Conservation (phyloP, 768 basidiomycete species). For the Rubroboletus satanas region DNA sequence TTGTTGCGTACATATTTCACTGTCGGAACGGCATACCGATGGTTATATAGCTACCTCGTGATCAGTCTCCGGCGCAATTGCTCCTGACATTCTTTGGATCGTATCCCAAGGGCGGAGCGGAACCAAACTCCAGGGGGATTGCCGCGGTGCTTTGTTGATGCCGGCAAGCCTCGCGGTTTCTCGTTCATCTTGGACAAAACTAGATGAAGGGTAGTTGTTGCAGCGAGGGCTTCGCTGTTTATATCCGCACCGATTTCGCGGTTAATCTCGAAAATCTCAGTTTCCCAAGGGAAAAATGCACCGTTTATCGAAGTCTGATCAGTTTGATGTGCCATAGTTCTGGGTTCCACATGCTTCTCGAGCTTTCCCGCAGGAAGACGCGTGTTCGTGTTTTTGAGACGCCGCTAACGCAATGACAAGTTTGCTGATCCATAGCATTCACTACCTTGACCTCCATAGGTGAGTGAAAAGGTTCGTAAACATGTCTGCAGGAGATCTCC, state of each 20-base stretch:
- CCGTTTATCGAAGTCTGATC: slow-evolving; percentile 19
- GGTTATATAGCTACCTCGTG: slow-evolving; percentile 6
- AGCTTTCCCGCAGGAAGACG: slow-evolving; percentile 17
- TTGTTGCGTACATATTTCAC: slow-evolving; percentile 13
- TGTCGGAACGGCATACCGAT: slow-evolving; percentile 25
- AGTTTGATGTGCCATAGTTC: slow-evolving; percentile 22
- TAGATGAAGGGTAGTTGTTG: neutral
- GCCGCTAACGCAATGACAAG: slow-evolving; percentile 6
- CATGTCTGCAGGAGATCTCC: slow-evolving; percentile 19
- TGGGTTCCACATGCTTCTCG: slow-evolving; percentile 9
- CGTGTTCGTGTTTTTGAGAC: slow-evolving; percentile 16
- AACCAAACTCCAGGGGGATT: slow-evolving; percentile 5
- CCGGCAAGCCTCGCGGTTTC: slow-evolving; percentile 1
- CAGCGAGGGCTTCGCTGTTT: slow-evolving; percentile 1
- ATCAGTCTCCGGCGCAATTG: slow-evolving; percentile 4
- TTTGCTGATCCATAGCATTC: slow-evolving; percentile 5
- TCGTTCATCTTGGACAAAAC: neutral
- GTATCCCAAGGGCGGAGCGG: slow-evolving; percentile 9
- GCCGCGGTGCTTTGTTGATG: slow-evolving; percentile 1
- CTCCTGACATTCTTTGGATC: slow-evolving; percentile 1
- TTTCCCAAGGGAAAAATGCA: slow-evolving; percentile 14
- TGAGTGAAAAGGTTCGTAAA: slow-evolving; percentile 16
- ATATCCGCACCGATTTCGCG: slow-evolving; percentile 15
- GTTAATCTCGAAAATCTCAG: slow-evolving; percentile 25
- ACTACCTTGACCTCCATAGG: slow-evolving; percentile 14